Evolutionary conservation across 2,329 filamentous ascomycete genomes (phyloP).

Genomic region (Emericellopsis atlantica): DNA sequence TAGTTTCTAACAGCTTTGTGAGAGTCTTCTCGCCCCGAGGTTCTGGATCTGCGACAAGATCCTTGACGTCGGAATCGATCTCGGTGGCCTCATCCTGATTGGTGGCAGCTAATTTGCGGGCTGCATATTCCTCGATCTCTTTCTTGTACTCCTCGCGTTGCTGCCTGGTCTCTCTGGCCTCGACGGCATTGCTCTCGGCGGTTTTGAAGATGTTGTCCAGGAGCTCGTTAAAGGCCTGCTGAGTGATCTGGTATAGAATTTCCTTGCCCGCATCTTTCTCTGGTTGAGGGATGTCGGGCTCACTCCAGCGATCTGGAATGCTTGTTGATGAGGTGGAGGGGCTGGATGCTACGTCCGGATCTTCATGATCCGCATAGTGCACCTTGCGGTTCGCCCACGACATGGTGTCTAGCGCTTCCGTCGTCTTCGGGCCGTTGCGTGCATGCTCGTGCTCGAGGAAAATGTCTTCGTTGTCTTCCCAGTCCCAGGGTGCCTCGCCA

Average conservation of each 20-base stretch:
- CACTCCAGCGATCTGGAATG: slow-evolving; percentile 63
- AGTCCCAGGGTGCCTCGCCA: slow-evolving; percentile 48
- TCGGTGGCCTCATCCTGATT: slow-evolving; percentile 8
- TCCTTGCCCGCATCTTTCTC: slow-evolving; percentile 79
- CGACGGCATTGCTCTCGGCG: slow-evolving; percentile 64
- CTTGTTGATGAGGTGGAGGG: slow-evolving; percentile 60
- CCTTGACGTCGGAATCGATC: neutral
- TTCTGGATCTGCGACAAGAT: neutral
- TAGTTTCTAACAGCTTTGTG: slow-evolving; percentile 25
- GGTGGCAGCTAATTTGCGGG: slow-evolving; percentile 7
- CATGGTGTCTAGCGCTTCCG: slow-evolving; percentile 30
- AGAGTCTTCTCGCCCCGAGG: slow-evolving; percentile 9
- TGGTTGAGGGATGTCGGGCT: slow-evolving; percentile 65
- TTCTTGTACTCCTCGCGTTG: slow-evolving; percentile 45
- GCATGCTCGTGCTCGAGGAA: neutral
- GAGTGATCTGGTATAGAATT: slow-evolving; percentile 80
- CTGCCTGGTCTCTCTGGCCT: slow-evolving; percentile 48
- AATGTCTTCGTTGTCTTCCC: slow-evolving; percentile 47
- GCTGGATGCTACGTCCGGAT: slow-evolving; percentile 60
- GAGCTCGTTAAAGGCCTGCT: slow-evolving; percentile 87
- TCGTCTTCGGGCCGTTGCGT: slow-evolving; percentile 4
- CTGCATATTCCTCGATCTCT: slow-evolving; percentile 22
- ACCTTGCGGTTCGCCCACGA: slow-evolving; percentile 72
- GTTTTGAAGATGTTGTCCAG: slow-evolving; percentile 75
- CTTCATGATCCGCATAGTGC: slow-evolving; percentile 62